phyloP scores from a whole-genome alignment of 768 basidiomycete species.

The Boletus vinaceobasis region DNA sequence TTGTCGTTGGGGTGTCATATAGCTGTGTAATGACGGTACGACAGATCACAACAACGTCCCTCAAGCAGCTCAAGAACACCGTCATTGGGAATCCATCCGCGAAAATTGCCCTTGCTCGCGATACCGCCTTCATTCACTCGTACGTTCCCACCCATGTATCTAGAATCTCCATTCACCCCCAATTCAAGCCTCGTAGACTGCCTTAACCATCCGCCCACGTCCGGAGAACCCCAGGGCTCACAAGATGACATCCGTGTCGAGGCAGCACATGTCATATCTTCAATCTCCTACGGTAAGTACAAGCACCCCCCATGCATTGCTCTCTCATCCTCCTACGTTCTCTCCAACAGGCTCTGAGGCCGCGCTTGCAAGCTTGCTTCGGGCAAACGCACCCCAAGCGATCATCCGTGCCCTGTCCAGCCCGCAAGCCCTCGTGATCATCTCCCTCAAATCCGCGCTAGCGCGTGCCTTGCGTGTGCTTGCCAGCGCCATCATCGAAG shows the following conservation, averaged over 20 bases:
- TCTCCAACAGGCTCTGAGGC: slow-evolving; percentile 51
- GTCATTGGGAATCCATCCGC: slow-evolving; percentile 80
- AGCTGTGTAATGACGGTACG: slow-evolving; percentile 47
- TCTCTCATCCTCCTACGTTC: background rate
- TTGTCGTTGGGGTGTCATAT: background rate
- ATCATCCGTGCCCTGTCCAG: slow-evolving; percentile 60
- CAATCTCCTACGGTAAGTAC: slow-evolving; percentile 62
- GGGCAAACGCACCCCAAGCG: slow-evolving; percentile 53
- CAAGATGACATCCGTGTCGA: slow-evolving; percentile 60
- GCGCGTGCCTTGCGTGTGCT: slow-evolving; percentile 62
- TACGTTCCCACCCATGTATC: slow-evolving; percentile 29
- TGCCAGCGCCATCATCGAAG: slow-evolving; percentile 57
- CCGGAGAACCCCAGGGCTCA: slow-evolving; percentile 34
- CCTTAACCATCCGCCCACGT: slow-evolving; percentile 41
- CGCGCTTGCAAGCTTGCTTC: slow-evolving; percentile 55
- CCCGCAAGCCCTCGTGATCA: slow-evolving; percentile 32
- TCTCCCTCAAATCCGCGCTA: slow-evolving; percentile 51
- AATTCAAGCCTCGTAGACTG: slow-evolving; percentile 57
- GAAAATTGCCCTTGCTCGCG: slow-evolving; percentile 55
- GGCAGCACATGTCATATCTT: slow-evolving; percentile 72
- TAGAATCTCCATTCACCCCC: background rate
- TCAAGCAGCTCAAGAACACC: slow-evolving; percentile 70
- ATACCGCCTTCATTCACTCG: slow-evolving; percentile 54
- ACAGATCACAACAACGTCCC: slow-evolving; percentile 29
- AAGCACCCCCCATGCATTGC: background rate